phyloP scores from a whole-genome alignment of 352 stramenopile genomes.

The Aphanomyces euteiches region DNA sequence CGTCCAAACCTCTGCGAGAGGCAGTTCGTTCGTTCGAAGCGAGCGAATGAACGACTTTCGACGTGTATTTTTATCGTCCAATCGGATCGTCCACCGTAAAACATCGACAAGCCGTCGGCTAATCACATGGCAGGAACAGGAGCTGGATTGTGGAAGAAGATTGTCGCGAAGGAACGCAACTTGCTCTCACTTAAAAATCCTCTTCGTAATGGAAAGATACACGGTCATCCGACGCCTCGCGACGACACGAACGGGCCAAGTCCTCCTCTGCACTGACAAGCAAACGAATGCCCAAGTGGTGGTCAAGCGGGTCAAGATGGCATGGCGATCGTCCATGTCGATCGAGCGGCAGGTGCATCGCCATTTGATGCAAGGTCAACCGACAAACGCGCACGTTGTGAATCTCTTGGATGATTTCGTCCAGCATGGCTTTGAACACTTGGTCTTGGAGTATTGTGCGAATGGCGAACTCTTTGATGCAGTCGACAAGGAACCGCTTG shows the following conservation, averaged over 20 bases:
- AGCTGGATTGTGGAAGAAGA: too few relatives aligned
- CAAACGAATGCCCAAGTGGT: not conserved
- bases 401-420: slow-evolving; percentile 2
- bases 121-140: too few relatives aligned
- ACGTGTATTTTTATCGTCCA: too few relatives aligned
- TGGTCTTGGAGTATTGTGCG: slow-evolving; percentile 27
- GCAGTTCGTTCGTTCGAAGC: too few relatives aligned
- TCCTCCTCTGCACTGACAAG: slow-evolving; percentile 15
- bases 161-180: too few relatives aligned
- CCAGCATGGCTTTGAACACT: slow-evolving; percentile 15
- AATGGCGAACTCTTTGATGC: slow-evolving; percentile 24
- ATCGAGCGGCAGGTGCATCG: slow-evolving; percentile 6
- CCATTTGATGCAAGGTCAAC: not conserved
- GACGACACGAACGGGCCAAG: slow-evolving; percentile 11
- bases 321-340: not conserved
- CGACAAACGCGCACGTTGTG: not conserved
- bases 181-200: slow-evolving; percentile 9
- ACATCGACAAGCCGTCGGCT: too few relatives aligned
- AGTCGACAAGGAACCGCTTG: not conserved
- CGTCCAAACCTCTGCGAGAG: too few relatives aligned
- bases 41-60: too few relatives aligned
- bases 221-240: slow-evolving; percentile 8
- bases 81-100: too few relatives aligned
- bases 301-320: slow-evolving; percentile 12
- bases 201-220: not conserved